Conservation (phyloP, 257 asterid species). For the Paraleonurus japonicus region DNA sequence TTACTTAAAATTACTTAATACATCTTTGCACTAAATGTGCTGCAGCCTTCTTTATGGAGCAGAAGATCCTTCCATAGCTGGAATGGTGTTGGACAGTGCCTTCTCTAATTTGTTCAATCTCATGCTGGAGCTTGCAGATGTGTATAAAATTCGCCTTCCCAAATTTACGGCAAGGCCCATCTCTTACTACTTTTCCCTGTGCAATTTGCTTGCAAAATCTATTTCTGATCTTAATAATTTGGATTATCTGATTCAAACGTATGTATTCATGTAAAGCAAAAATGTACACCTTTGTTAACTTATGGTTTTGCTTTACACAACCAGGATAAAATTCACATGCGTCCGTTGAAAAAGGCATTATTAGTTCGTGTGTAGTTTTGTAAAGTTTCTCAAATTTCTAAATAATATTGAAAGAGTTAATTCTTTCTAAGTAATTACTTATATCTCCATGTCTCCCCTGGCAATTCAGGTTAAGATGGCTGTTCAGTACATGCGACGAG, state of each 20-base stretch:
- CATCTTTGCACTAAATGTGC: conserved; percentile 21
- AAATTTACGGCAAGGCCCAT: conserved; percentile 68
- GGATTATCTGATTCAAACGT: neutral
- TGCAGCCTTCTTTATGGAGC: conserved; percentile 98
- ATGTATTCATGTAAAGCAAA: neutral
- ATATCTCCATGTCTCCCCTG: conserved; percentile 15
- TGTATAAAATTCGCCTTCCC: conserved; percentile 90
- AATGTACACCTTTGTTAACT: neutral
- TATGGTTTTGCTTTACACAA: neutral
- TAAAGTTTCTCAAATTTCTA: neutral
- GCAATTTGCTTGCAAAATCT: neutral
- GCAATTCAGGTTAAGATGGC: conserved; percentile 78
- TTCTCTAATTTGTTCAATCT: conserved; percentile 91
- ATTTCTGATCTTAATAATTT: neutral
- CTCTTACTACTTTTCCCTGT: conserved; percentile 2
- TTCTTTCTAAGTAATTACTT: conserved; percentile 17
- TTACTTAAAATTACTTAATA: too few relatives aligned
- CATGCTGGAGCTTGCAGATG: conserved; percentile 96
- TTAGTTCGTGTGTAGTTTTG: too few relatives aligned
- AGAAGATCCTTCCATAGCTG: conserved; percentile 97
- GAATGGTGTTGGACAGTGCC: conserved; percentile 98
- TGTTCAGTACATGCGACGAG: conserved; percentile 89
- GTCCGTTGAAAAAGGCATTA: neutral
- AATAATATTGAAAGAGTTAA: neutral
- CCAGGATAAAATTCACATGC: neutral